Evolutionary conservation across 129 eudicot genomes (phyloP).

Genomic region (sunflower (Helianthus annuus)): HanXRQr2.0-SUNRISE NC_035444.2:85147133-85147632

Average conservation of each 20-base stretch:
- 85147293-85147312: not conserved
- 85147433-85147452: constrained; percentile 81
- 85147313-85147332: constrained; percentile 40
- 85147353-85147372: constrained; percentile 75
- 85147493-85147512: constrained; percentile 97
- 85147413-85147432: constrained; percentile 49
- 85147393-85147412: constrained; percentile 34
- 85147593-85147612: not conserved
- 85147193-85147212: constrained; percentile 88
- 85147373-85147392: constrained; percentile 29
- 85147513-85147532: not conserved
- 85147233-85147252: constrained; percentile 35
- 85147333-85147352: constrained; percentile 71
- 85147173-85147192: constrained; percentile 84
- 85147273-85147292: not conserved
- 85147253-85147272: not conserved
- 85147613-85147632: too few species aligned
- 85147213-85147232: constrained; percentile 99
- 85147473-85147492: constrained; percentile 99
- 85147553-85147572: not conserved
- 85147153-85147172: constrained; percentile 93
- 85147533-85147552: not conserved
- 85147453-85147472: constrained; percentile 99
- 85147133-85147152: constrained; percentile 25
- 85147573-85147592: not conserved